Conservation (phyloP, 495 filamentous ascomycete genomes). For the Podospora bellae-mahoneyi region DNA sequence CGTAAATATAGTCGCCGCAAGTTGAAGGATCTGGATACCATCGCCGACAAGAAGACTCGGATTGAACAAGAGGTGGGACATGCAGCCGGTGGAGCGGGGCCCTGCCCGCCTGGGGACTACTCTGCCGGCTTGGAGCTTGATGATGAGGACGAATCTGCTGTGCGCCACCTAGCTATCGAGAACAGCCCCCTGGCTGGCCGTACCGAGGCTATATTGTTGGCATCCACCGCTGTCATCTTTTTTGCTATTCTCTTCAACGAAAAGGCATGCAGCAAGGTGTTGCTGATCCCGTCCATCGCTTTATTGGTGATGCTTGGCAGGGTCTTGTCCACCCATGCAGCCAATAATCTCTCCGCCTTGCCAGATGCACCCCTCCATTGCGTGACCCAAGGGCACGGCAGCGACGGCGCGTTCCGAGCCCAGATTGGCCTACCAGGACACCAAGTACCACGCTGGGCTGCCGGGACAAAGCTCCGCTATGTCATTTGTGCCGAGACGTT, state of each 20-base stretch:
- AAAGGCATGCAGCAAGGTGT: background rate
- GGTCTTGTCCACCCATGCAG: background rate
- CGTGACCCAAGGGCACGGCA: background rate
- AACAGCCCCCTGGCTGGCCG: background rate
- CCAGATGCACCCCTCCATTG: background rate
- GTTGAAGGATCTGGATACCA: background rate
- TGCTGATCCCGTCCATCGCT: background rate
- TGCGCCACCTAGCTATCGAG: background rate
- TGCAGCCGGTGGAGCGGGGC: background rate
- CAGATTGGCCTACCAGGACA: background rate
- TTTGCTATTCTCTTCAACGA: background rate
- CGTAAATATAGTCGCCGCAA: background rate
- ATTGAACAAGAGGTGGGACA: background rate
- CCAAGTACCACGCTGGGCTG: background rate
- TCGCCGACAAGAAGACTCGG: background rate
- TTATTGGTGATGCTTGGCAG: background rate
- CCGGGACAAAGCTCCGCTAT: background rate
- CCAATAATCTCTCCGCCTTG: background rate
- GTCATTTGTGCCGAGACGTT: background rate
- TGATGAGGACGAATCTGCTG: background rate
- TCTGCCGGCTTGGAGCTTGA: background rate
- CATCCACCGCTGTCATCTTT: background rate
- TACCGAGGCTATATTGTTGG: background rate
- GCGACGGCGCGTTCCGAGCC: constrained; percentile 3
- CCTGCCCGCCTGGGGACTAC: background rate